Evolutionary conservation across 208 protist genomes (phyloP).

Genomic region (Polymyxa betae): DNA sequence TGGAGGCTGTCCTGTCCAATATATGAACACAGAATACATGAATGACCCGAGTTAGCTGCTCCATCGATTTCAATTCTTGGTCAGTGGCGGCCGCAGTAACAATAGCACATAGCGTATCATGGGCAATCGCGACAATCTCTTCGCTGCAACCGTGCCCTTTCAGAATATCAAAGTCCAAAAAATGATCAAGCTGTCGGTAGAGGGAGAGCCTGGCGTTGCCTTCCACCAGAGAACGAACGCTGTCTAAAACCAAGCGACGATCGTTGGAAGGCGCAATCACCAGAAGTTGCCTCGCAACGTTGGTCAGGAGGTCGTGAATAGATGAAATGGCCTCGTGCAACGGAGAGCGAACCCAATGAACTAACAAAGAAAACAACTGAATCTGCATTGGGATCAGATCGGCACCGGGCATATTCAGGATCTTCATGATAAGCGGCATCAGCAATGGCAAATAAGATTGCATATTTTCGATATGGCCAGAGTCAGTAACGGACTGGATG

Average conservation of each 20-base stretch:
- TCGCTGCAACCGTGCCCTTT: neutral
- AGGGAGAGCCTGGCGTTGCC: neutral
- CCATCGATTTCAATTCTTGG: slow-evolving; percentile 55
- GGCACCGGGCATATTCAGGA: neutral
- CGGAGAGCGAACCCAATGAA: neutral
- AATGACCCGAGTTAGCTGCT: slow-evolving; percentile 74
- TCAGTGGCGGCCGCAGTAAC: neutral
- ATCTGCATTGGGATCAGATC: neutral
- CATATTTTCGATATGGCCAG: neutral
- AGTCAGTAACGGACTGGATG: neutral
- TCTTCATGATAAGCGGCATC: neutral
- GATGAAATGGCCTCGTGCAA: neutral
- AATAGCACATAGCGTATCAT: neutral
- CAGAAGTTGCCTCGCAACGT: neutral
- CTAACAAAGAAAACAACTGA: neutral
- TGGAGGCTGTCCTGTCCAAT: slow-evolving; percentile 74
- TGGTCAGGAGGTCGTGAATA: neutral
- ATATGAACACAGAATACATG: slow-evolving; percentile 78
- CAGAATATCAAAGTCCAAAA: slow-evolving; percentile 27
- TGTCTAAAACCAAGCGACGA: slow-evolving; percentile 1
- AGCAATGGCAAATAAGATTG: neutral
- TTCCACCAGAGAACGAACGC: neutral
- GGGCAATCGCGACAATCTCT: neutral
- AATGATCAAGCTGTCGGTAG: neutral
- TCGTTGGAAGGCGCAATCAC: neutral